phyloP scores from a whole-genome alignment of 352 stramenopile species.

The Pythium brassicae region DNA sequence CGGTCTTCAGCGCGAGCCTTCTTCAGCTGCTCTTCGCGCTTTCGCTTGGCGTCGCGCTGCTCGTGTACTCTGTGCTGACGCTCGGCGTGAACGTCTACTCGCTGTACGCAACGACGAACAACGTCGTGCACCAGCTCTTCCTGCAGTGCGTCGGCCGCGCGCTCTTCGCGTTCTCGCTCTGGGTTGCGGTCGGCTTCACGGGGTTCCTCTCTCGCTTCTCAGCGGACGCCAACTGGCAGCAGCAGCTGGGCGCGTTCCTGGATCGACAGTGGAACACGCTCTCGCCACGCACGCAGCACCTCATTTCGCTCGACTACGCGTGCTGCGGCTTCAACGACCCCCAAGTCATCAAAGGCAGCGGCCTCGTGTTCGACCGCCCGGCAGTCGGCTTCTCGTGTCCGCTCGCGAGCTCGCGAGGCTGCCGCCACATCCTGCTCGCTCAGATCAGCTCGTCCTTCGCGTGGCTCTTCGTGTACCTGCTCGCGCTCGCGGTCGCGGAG shows the following conservation, averaged over 20 bases:
- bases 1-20: conserved; percentile 42
- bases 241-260: conserved; percentile 27
- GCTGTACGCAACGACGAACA: conserved; percentile 22
- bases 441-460: conserved; percentile 34
- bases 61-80: conserved; percentile 24
- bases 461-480: conserved; percentile 42
- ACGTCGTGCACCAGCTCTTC: conserved; percentile 40
- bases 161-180: conserved; percentile 18
- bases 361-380: conserved; percentile 41
- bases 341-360: conserved; percentile 20
- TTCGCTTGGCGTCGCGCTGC: conserved; percentile 27
- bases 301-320: conserved; percentile 34
- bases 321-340: conserved; percentile 59
- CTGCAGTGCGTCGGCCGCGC: conserved; percentile 21
- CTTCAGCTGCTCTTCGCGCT: conserved; percentile 43
- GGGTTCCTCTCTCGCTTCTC: conserved; percentile 37
- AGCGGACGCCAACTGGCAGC: conserved; percentile 21
- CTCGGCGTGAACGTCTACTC: conserved; percentile 36
- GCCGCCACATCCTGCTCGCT: conserved; percentile 21
- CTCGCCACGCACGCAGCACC: conserved; percentile 20
- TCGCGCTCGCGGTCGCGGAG: conserved; percentile 32
- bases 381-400: conserved; percentile 35
- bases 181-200: conserved; percentile 24
- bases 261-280: conserved; percentile 38
- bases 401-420: conserved; percentile 29